Base-by-base conservation (phyloP, 345 rosid genomes). In the Geranium brycei region DNA sequence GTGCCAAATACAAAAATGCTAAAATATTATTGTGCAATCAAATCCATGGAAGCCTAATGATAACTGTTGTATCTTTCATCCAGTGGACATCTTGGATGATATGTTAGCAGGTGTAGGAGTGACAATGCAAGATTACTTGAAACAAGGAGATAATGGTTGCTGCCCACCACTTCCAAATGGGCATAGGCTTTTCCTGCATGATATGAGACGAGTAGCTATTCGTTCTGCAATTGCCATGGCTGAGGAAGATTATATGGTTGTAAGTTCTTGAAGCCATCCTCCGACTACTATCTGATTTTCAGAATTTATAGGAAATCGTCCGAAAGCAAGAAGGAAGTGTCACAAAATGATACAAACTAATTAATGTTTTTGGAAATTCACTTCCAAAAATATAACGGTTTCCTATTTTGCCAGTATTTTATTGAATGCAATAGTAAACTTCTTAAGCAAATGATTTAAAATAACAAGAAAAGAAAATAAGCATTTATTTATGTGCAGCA, bases 181-280 rank as follows among this genome's bases (percentile, higher is more conserved):
- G 55, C 80, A 93, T 78, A 79, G 88, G 71, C 85, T 93, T 60
- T 89, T 92, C 65, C 82, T 93, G 69, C 96, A 93, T 51, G 99
- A 86, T 76, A 68, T 87, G 51, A 87, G 99, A 73, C 84, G 86
- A 63, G 97, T 89, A 74, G 99, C 99, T 69, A 88, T 93, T 18
- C 89, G 96, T 51, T 83, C 88, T 73, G 99, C 96, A 56, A 93
- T 87, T 71, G 96, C 96, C 62, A 87, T 87, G 99, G 99, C 95
- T 17, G 99, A 93, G 85, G 97, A 93, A 82, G 97, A 96, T 4
- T 96, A 90, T 66, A 71, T 90, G 85, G 91, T 90, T 75, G 98
- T 92, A 89, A 90, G 98, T 85, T 63, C 69, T 69, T 63, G 19
- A 47, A 35, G 41, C 10, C 41, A 35, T 35, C 1, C 41, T 35